phyloP scores from a whole-genome alignment of 192 early-diverging fungal species.

The Coemansia sp. region DNA sequence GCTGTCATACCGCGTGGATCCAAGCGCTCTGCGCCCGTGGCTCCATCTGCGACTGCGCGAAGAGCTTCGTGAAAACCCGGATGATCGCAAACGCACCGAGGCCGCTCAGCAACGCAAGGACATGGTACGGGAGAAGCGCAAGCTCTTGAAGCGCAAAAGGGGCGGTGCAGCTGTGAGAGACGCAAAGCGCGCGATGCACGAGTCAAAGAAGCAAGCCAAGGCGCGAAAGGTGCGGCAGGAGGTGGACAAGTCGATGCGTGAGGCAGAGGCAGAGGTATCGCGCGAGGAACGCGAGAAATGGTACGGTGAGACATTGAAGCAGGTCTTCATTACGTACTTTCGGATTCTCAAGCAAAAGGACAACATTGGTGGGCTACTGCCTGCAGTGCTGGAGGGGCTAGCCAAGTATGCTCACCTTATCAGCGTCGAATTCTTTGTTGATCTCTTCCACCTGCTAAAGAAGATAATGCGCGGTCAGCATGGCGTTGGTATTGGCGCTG shows the following conservation, averaged over 20 bases:
- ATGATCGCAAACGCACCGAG: constrained; percentile 58
- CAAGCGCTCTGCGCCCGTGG: constrained; percentile 69
- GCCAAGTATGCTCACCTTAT: constrained; percentile 90
- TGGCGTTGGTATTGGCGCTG: constrained; percentile 51
- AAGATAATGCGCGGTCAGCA: constrained; percentile 72
- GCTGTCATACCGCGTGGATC: constrained; percentile 70
- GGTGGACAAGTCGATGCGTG: constrained; percentile 63
- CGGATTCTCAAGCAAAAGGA: constrained; percentile 86
- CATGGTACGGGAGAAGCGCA: constrained; percentile 38
- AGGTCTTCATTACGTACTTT: constrained; percentile 93
- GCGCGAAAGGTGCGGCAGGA: constrained; percentile 47
- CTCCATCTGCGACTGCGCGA: constrained; percentile 81
- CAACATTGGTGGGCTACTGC: constrained; percentile 62
- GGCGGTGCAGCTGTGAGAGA: constrained; percentile 42
- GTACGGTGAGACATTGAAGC: constrained; percentile 92
- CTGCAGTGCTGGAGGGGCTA: constrained; percentile 64
- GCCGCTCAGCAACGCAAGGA: constrained; percentile 56
- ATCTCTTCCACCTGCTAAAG: constrained; percentile 81
- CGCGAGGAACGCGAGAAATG: constrained; percentile 79
- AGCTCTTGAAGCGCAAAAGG: constrained; percentile 38
- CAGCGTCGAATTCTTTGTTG: constrained; percentile 93
- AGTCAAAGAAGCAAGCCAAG: constrained; percentile 76
- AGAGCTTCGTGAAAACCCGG: constrained; percentile 65
- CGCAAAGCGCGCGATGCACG: constrained; percentile 59
- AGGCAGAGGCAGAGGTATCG: constrained; percentile 86